Base-by-base conservation (phyloP, 305 asterid species). In the Fraxinus sp. region DNA sequence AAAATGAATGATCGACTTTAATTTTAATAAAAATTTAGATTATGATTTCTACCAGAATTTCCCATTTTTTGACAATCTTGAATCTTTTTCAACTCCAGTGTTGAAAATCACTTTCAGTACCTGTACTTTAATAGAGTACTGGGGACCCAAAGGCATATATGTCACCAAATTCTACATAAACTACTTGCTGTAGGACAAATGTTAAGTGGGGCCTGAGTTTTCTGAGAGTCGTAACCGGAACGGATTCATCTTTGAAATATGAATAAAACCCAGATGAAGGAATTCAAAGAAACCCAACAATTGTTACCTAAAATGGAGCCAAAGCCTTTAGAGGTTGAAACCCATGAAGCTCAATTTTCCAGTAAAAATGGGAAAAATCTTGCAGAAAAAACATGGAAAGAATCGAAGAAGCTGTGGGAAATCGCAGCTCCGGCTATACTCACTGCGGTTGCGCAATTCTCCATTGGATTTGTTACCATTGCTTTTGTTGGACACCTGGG, bases 401-500 rank as follows among this genome's bases (percentile, higher is more conserved):
- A 94, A 64, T 88, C 93, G 55, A 94, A 93, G 89, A 89, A 81
- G 78, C 72, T 91, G 84, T 91, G 96, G 94, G 87, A 87, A 32
- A 91, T 94, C 74, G 98, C 97, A 16, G 86, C 84, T 4, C 97
- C 98, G 14, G 95, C 97, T 5, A 90, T 94, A 6, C 78, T 94
- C 18, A 92, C 92, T 33, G 84, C 90, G 0, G 96, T 94, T 11
- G 87, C 95, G 0, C 96, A 91, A 52, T 94, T 91, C 85, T 94
- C 98, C 2, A 76, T 90, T 57, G 94, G 90, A 7, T 83, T 89
- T 33, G 93, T 93, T 46, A 90, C 96, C 9, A 68, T 88, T 26
- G 94, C 98, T 0, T 94, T 91, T 57, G 96, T 86, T 13, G 98
- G 98, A 0, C 97, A 91, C 74, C 86, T 94, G 11, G 98, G 98